Conservation (phyloP, 208 protist genomes). For the Trichomonas tenax region DNA sequence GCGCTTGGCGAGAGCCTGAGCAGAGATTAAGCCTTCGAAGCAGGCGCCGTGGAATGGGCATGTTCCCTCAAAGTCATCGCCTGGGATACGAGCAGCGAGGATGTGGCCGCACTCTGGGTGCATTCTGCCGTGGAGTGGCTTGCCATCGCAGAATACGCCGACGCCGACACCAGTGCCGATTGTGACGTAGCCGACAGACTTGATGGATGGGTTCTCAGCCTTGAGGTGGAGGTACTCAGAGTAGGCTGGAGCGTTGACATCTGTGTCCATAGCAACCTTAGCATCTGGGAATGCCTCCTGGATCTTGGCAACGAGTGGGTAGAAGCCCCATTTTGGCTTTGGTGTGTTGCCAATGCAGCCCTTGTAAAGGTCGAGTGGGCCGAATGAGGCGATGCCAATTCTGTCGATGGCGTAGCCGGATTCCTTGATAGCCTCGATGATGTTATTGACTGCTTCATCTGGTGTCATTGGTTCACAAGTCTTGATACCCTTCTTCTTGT, state of each 20-base stretch:
- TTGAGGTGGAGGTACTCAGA: neutral
- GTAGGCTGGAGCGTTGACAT: conserved; percentile 20
- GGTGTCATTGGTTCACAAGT: neutral
- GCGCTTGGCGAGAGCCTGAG: conserved; percentile 42
- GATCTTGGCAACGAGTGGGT: neutral
- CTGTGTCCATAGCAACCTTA: neutral
- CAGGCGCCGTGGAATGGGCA: conserved; percentile 53
- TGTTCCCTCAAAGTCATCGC: conserved; percentile 42
- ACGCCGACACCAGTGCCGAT: conserved; percentile 56
- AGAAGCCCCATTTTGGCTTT: neutral
- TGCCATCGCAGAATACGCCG: conserved; percentile 42
- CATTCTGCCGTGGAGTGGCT: conserved; percentile 46
- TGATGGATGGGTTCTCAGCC: conserved; percentile 10
- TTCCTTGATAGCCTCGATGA: neutral
- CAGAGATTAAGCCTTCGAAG: conserved; percentile 49
- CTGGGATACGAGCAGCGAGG: neutral
- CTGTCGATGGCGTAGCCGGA: conserved; percentile 22
- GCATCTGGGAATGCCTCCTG: neutral
- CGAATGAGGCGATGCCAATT: conserved; percentile 51
- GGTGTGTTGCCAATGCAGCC: neutral
- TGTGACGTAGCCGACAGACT: conserved; percentile 47
- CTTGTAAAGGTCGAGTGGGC: conserved; percentile 43
- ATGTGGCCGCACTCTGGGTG: conserved; percentile 54
- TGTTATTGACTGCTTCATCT: neutral
- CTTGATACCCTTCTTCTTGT: neutral